These are phyloP conservation scores for Saccharomyces pastorianus DNA, from an alignment of 1,139 yeast genomes.

Conservation along the genomic window DNA sequence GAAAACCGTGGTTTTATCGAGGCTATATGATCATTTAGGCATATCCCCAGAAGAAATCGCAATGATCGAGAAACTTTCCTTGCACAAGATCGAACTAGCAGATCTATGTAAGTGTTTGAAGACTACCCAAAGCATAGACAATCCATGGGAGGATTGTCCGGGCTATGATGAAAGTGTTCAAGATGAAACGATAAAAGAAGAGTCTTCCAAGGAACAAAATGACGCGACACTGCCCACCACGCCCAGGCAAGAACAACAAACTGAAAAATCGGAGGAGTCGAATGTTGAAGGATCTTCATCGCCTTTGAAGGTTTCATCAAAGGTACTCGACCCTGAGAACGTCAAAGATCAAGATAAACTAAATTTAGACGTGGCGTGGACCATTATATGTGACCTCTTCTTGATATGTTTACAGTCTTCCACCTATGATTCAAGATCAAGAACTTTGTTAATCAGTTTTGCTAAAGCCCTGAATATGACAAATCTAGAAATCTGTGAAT, in stretches of 20 bases:
- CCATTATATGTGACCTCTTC: slow-evolving; percentile 82
- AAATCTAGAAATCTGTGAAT: slow-evolving; percentile 66
- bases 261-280: neutral
- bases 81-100: slow-evolving; percentile 69
- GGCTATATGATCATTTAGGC: slow-evolving; percentile 76
- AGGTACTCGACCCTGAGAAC: slow-evolving; percentile 33
- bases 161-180: slow-evolving; percentile 6
- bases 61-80: slow-evolving; percentile 82
- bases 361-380: slow-evolving; percentile 84
- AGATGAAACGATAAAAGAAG: slow-evolving; percentile 2
- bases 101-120: slow-evolving; percentile 61
- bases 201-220: neutral
- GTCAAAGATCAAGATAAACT: slow-evolving; percentile 34
- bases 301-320: slow-evolving; percentile 10
- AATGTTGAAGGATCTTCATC: neutral
- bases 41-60: slow-evolving; percentile 61
- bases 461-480: slow-evolving; percentile 54
- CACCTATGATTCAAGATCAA: slow-evolving; percentile 79
- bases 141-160: slow-evolving; percentile 32
- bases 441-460: slow-evolving; percentile 62
- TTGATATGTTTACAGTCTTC: slow-evolving; percentile 75
- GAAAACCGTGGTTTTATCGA: slow-evolving; percentile 66
- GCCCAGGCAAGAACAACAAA: neutral
- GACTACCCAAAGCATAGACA: slow-evolving; percentile 37
- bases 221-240: neutral